phyloP scores from a whole-genome alignment of 768 basidiomycete genomes.

The Solioccasus polychromus region DNA sequence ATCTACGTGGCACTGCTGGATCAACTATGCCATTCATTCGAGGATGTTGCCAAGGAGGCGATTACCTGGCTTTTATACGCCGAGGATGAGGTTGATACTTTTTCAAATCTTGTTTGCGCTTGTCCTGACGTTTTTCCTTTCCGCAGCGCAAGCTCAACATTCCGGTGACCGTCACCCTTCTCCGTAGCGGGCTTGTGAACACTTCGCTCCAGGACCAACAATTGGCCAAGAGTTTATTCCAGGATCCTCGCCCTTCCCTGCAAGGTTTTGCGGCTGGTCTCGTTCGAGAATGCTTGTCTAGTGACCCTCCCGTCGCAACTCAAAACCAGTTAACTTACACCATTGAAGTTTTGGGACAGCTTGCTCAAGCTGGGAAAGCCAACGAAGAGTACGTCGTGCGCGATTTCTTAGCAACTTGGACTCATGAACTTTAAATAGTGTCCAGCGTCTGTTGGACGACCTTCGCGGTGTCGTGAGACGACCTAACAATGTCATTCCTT shows the following conservation, averaged over 20 bases:
- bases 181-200: conserved; percentile 80
- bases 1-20: conserved; percentile 89
- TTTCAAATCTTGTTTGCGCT: not conserved
- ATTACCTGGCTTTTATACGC: conserved; percentile 95
- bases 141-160: conserved; percentile 92
- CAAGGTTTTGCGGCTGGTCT: conserved; percentile 81
- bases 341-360: conserved; percentile 76
- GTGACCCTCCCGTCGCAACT: conserved; percentile 75
- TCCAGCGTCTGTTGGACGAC: conserved; percentile 74
- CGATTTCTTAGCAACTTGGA: not conserved
- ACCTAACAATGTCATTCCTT: conserved; percentile 36
- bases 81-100: conserved; percentile 79
- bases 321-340: conserved; percentile 77
- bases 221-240: conserved; percentile 78
- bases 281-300: conserved; percentile 81
- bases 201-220: conserved; percentile 82
- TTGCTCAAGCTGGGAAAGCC: conserved; percentile 69
- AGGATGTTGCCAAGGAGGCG: conserved; percentile 94
- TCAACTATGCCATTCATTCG: conserved; percentile 83
- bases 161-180: conserved; percentile 84
- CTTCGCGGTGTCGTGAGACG: conserved; percentile 63
- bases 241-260: conserved; percentile 73
- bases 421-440: conserved; percentile 40
- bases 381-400: conserved; percentile 72
- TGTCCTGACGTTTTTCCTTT: conserved; percentile 8